Conservation (phyloP, 805 yeast species). For the Yarrowia deformans region DNA sequence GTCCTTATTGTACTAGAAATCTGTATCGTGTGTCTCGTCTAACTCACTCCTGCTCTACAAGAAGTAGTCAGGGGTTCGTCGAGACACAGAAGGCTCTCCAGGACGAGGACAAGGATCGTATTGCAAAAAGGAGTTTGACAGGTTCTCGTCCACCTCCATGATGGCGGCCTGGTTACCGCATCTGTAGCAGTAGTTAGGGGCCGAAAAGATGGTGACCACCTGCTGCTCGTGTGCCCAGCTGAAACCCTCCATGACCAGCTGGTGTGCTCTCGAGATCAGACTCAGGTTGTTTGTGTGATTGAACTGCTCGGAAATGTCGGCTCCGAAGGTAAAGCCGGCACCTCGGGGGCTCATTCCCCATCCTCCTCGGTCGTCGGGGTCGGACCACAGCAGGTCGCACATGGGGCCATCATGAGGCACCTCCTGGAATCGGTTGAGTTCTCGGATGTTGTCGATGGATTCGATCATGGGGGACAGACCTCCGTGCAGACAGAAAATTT, state of each 20-base stretch:
- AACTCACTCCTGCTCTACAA: conserved; percentile 50
- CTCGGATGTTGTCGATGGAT: conserved; percentile 92
- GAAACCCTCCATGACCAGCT: conserved; percentile 96
- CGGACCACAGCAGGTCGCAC: conserved; percentile 97
- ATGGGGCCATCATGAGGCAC: conserved; percentile 98
- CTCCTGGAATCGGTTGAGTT: conserved; percentile 91
- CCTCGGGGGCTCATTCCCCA: conserved; percentile 99
- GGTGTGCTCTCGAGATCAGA: conserved; percentile 94
- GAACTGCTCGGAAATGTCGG: conserved; percentile 93
- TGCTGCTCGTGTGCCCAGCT: conserved; percentile 94
- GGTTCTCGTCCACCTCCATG: conserved; percentile 96
- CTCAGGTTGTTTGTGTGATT: conserved; percentile 90
- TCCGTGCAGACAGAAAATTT: conserved; percentile 93
- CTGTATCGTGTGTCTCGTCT: neutral
- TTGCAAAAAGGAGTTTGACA: conserved; percentile 82
- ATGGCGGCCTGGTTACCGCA: conserved; percentile 98
- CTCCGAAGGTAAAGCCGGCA: conserved; percentile 99
- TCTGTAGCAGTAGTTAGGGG: conserved; percentile 96
- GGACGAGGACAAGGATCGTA: conserved; percentile 97
- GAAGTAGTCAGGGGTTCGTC: conserved; percentile 97
- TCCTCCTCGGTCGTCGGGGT: conserved; percentile 96
- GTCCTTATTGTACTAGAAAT: conserved; percentile 25
- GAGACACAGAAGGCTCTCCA: conserved; percentile 95
- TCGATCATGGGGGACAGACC: conserved; percentile 98
- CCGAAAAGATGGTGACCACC: conserved; percentile 92